phyloP scores from a whole-genome alignment of 148 eudicot species.

The Talinum fruticosum region DNA sequence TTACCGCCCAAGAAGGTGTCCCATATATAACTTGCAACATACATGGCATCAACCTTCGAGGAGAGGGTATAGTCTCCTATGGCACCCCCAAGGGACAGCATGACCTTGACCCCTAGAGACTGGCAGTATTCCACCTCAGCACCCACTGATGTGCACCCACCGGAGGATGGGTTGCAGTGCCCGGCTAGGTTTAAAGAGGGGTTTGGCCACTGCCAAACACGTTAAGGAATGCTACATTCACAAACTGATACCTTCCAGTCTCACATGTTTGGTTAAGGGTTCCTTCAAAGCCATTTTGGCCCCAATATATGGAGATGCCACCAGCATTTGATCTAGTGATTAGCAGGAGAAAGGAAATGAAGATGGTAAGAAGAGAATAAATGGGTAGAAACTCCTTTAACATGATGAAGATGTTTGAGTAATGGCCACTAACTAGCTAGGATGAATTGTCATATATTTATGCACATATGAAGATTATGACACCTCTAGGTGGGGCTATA shows the following conservation, averaged over 20 bases:
- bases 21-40: slow-evolving; percentile 44
- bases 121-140: slow-evolving; percentile 41
- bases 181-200: slow-evolving; percentile 33
- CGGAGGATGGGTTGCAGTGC: slow-evolving; percentile 35
- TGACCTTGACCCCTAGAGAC: slow-evolving; percentile 43
- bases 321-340: slow-evolving; percentile 19
- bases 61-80: slow-evolving; percentile 38
- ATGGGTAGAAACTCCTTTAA: not conserved
- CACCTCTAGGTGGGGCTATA: not conserved
- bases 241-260: slow-evolving; percentile 29
- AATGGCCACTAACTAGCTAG: not conserved
- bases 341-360: slow-evolving; percentile 4
- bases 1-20: slow-evolving; percentile 55
- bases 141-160: slow-evolving; percentile 36
- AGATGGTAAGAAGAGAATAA: not conserved
- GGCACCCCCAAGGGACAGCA: slow-evolving; percentile 63
- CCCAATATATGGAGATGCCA: slow-evolving; percentile 40
- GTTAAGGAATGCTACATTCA: slow-evolving; percentile 34
- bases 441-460: not conserved
- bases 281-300: slow-evolving; percentile 38
- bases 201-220: slow-evolving; percentile 27
- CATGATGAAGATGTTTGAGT: not conserved
- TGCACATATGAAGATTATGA: not conserved
- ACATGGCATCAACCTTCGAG: slow-evolving; percentile 46
- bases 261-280: slow-evolving; percentile 30